phyloP scores from a whole-genome alignment of 1,284 basidiomycete genomes.

The Puccinia polysora region DNA sequence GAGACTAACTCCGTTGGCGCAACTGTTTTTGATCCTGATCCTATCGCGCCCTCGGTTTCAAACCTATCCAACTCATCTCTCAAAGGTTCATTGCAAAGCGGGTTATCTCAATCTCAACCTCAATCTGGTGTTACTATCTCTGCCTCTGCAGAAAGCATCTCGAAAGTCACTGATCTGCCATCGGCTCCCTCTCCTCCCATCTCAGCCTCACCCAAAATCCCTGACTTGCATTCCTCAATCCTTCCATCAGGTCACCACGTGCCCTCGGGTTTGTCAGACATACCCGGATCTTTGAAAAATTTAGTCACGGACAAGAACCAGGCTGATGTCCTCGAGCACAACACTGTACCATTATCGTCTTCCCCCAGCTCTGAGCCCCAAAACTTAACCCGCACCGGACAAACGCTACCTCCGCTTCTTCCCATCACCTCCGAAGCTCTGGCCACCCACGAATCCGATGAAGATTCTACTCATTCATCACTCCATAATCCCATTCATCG shows the following conservation, averaged over 20 bases:
- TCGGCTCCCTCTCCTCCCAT: too few species aligned
- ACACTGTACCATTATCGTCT: too few species aligned
- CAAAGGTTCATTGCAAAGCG: not conserved
- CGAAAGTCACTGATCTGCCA: too few species aligned
- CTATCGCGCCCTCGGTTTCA: not conserved
- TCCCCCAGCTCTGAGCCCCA: not conserved
- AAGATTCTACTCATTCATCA: not conserved
- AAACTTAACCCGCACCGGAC: not conserved
- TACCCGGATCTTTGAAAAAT: too few species aligned
- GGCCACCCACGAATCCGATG: slow-evolving; percentile 10
- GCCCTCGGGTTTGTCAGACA: too few species aligned
- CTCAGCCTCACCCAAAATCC: too few species aligned
- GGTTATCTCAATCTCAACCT: not conserved
- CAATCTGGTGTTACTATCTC: not conserved
- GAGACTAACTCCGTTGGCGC: slow-evolving; percentile 14
- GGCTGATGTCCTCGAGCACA: too few species aligned
- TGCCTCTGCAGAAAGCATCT: not conserved
- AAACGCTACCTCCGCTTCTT: not conserved
- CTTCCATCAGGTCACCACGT: too few species aligned
- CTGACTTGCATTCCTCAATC: too few species aligned
- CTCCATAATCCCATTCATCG: not conserved
- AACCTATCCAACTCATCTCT: not conserved
- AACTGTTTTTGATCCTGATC: not conserved
- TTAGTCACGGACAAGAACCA: too few species aligned
- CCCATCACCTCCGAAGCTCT: not conserved